These are phyloP conservation scores for Psilocybe azurescens DNA, from an alignment of 768 basidiomycete species.

Conservation along the genomic window DNA sequence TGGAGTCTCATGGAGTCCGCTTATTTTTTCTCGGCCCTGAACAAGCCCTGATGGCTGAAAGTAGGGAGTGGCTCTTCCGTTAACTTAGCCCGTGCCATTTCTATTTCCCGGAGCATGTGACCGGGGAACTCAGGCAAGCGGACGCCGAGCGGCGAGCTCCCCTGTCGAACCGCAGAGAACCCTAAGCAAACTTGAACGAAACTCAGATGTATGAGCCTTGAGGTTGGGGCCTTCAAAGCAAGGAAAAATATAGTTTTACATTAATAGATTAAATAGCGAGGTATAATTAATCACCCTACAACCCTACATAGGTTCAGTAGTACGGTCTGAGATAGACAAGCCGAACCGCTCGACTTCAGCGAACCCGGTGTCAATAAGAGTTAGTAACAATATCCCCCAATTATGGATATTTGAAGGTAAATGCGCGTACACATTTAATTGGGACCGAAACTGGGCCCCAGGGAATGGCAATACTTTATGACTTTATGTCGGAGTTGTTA, in stretches of 20 bases:
- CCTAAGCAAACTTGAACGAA: too few species aligned
- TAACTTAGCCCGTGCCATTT: background rate
- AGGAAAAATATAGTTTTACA: background rate
- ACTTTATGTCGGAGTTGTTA: background rate
- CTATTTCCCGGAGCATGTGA: constrained; percentile 9
- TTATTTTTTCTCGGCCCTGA: background rate
- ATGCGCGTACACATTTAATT: background rate
- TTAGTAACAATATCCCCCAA: background rate
- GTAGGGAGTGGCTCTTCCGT: background rate
- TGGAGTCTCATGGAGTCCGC: background rate
- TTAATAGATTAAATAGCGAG: too few species aligned
- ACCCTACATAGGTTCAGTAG: background rate
- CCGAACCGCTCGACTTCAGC: background rate
- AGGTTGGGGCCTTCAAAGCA: background rate
- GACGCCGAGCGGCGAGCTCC: background rate
- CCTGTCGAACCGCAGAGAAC: too few species aligned
- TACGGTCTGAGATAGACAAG: background rate
- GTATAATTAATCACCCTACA: background rate
- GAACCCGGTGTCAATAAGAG: background rate
- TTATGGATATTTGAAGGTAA: background rate
- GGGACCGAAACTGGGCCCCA: background rate
- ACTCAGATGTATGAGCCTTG: too few species aligned
- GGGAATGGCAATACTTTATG: background rate
- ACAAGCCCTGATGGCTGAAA: background rate
- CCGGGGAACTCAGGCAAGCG: background rate